phyloP scores from a whole-genome alignment of 352 stramenopile genomes.

The Globisporangium emineosum region DNA sequence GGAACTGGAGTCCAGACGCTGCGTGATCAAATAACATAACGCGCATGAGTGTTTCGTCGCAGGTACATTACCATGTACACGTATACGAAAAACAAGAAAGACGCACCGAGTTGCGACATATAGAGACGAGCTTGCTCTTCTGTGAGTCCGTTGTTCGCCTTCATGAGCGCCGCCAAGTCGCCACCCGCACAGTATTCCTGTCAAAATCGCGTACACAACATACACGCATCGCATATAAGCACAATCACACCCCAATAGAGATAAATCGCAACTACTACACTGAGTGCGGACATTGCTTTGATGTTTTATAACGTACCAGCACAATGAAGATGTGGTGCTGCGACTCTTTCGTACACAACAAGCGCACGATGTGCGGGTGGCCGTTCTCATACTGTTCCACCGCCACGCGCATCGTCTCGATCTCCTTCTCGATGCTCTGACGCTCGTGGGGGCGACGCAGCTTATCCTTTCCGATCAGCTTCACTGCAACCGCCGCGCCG shows the following conservation, averaged over 20 bases:
- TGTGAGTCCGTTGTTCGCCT: conserved; percentile 48
- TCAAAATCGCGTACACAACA: neutral
- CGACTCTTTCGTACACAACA: conserved; percentile 80
- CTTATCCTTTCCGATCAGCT: conserved; percentile 80
- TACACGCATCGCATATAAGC: neutral
- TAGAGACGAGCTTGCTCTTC: conserved; percentile 73
- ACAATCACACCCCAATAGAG: neutral
- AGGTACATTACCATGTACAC: neutral
- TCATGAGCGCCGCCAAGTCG: conserved; percentile 74
- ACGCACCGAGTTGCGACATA: conserved; percentile 72
- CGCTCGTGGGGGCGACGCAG: conserved; percentile 68
- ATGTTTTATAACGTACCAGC: conserved; percentile 27
- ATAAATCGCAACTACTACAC: neutral
- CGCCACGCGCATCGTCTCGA: conserved; percentile 82
- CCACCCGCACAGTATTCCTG: conserved; percentile 80
- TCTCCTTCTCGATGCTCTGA: conserved; percentile 83
- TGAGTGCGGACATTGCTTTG: neutral
- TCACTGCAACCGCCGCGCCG: conserved; percentile 71
- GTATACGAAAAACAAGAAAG: neutral
- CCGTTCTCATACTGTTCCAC: conserved; percentile 85
- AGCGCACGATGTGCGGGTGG: conserved; percentile 79
- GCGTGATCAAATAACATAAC: neutral
- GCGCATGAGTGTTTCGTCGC: neutral
- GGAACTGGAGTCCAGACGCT: conserved; percentile 73
- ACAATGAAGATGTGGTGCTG: conserved; percentile 84